These are phyloP conservation scores for Leccinum ponderosum DNA, from an alignment of 1,284 basidiomycete genomes.

Conservation along the genomic window DNA sequence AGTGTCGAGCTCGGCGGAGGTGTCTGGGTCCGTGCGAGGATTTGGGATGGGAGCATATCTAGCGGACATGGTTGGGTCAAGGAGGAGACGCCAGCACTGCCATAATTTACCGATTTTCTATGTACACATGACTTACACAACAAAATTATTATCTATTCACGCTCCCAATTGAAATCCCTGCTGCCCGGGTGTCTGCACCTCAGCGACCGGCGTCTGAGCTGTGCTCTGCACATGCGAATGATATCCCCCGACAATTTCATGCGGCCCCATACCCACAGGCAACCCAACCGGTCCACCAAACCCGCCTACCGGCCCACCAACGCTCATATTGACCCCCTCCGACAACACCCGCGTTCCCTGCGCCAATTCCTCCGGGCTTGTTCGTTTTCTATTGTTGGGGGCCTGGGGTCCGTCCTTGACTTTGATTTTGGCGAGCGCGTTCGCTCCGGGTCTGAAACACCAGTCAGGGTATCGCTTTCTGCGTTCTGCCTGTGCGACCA, in stretches of 20 bases:
- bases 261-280: conserved; percentile 22
- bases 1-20: conserved; percentile 68
- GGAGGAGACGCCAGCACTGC: conserved; percentile 5
- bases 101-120: conserved; percentile 5
- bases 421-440: conserved; percentile 53
- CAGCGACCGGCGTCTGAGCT: conserved; percentile 9
- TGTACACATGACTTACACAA: not conserved
- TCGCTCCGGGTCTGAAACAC: conserved; percentile 67
- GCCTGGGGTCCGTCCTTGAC: conserved; percentile 35
- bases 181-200: conserved; percentile 20
- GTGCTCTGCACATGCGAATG: conserved; percentile 11
- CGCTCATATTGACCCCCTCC: conserved; percentile 18
- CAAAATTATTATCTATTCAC: conserved; percentile 3
- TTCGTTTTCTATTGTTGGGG: conserved; percentile 38
- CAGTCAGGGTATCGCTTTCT: conserved; percentile 75
- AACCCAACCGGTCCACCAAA: conserved; percentile 31
- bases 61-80: conserved; percentile 50
- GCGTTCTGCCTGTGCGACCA: conserved; percentile 75
- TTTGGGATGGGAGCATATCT: conserved; percentile 73
- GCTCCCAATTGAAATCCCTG: conserved; percentile 27
- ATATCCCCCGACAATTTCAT: conserved; percentile 20
- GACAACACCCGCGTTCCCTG: conserved; percentile 6
- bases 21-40: conserved; percentile 50
- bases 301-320: conserved; percentile 33
- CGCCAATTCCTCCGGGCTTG: conserved; percentile 22